A percentile compares a stretch with the other conserved stretches of the same genome.
These are phyloP conservation scores for Aspergillus indologenus DNA, from an alignment of 495 filamentous ascomycete species.

Conservation along the genomic window DNA sequence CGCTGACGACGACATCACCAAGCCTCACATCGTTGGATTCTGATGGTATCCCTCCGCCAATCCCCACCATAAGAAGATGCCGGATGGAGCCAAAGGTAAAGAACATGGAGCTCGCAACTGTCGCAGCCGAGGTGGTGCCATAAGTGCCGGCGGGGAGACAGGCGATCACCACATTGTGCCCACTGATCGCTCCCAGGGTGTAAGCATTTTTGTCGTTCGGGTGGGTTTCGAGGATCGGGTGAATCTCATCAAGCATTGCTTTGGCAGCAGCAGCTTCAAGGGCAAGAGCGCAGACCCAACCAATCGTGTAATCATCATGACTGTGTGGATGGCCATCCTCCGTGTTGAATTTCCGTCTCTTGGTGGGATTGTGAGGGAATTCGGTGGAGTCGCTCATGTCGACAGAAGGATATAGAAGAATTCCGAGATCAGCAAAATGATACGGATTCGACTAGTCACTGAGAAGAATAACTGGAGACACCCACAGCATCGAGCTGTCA, in stretches of 20 bases:
- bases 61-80: conserved; percentile 35
- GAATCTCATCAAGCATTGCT: conserved; percentile 29
- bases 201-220: conserved; percentile 32
- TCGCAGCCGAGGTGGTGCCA: conserved; percentile 30
- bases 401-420: no score
- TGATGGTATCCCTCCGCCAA: conserved; percentile 33
- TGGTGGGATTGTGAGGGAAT: no score
- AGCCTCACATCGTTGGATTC: conserved; percentile 32
- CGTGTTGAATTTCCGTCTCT: no score
- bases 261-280: conserved; percentile 30
- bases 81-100: conserved; percentile 23
- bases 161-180: conserved; percentile 36
- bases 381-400: no score
- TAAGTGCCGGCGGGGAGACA: conserved; percentile 26
- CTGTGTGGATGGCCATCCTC: no score
- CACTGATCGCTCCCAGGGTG: conserved; percentile 26
- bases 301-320: conserved; percentile 30
- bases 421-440: no score
- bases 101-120: conserved; percentile 23
- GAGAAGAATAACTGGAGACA: no score
- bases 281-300: conserved; percentile 34
- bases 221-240: conserved; percentile 17
- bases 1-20: conserved; percentile 37
- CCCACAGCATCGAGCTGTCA: no score
- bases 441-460: no score